phyloP scores from a whole-genome alignment of 805 yeast genomes.

The Barnettozyma sp. region DNA sequence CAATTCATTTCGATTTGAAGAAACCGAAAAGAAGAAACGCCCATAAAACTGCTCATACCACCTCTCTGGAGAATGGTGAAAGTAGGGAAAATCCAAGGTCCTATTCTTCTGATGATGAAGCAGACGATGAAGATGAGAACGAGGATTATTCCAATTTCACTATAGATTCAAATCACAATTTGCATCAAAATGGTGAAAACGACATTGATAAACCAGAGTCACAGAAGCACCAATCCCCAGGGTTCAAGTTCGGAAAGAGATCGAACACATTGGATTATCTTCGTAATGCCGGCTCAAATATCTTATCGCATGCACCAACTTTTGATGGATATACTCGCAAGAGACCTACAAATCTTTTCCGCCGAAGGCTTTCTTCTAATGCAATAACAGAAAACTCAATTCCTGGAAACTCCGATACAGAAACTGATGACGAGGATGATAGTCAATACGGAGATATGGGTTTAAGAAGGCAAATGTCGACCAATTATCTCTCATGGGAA shows the following conservation, averaged over 20 bases:
- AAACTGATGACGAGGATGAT: conserved; percentile 26
- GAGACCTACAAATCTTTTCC: conserved; percentile 26
- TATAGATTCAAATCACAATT: too few species aligned
- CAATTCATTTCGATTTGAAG: conserved; percentile 25
- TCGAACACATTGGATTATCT: conserved; percentile 42
- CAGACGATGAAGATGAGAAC: conserved; percentile 1
- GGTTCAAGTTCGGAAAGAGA: conserved; percentile 34
- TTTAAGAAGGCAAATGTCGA: conserved; percentile 35
- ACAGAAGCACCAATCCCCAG: too few species aligned
- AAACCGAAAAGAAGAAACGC: conserved; percentile 15
- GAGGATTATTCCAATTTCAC: too few species aligned
- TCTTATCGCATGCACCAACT: conserved; percentile 37
- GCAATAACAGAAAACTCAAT: conserved; percentile 21
- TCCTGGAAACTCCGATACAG: conserved; percentile 11
- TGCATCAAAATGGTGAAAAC: too few species aligned
- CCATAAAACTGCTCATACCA: conserved; percentile 15
- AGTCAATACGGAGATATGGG: conserved; percentile 30
- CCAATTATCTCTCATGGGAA: conserved; percentile 76
- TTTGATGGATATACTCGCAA: conserved; percentile 37
- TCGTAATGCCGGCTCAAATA: conserved; percentile 15
- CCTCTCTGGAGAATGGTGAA: too few species aligned
- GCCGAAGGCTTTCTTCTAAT: conserved; percentile 23
- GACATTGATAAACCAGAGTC: too few species aligned
- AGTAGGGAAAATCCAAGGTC: too few species aligned
- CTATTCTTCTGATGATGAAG: conserved; percentile 7